Conservation (phyloP, 2,329 filamentous ascomycete genomes). For the Cytospora chrysosperma region DNA sequence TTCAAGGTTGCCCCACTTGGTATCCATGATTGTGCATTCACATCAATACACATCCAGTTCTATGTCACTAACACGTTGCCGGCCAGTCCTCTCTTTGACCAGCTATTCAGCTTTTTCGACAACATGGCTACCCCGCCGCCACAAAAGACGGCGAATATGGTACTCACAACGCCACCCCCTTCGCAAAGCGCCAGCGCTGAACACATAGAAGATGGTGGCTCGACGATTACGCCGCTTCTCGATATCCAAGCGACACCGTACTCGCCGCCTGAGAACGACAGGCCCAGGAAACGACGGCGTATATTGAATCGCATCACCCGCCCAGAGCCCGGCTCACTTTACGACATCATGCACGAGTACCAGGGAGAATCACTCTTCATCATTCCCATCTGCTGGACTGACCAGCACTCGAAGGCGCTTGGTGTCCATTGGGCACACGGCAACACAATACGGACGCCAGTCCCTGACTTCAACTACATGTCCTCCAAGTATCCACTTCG, state of each 20-base stretch:
- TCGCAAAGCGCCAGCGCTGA: conserved; percentile 2
- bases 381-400: conserved; percentile 56
- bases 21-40: background rate
- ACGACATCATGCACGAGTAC: conserved; percentile 51
- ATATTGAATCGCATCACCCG: conserved; percentile 35
- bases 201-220: background rate
- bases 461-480: conserved; percentile 32
- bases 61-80: conserved; percentile 12
- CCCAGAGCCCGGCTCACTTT: conserved; percentile 50
- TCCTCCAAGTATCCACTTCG: conserved; percentile 14
- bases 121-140: conserved; percentile 11
- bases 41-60: background rate
- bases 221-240: background rate
- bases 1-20: conserved; percentile 4
- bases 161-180: conserved; percentile 3
- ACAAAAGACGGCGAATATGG: conserved; percentile 1
- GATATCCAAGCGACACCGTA: background rate
- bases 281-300: conserved; percentile 27
- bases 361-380: conserved; percentile 49
- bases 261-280: conserved; percentile 7
- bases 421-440: conserved; percentile 46
- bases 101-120: conserved; percentile 18
- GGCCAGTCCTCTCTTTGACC: conserved; percentile 19
- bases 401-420: conserved; percentile 49
- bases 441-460: conserved; percentile 42